phyloP scores from a whole-genome alignment of 768 basidiomycete species.

The Podaxis sp. region DNA sequence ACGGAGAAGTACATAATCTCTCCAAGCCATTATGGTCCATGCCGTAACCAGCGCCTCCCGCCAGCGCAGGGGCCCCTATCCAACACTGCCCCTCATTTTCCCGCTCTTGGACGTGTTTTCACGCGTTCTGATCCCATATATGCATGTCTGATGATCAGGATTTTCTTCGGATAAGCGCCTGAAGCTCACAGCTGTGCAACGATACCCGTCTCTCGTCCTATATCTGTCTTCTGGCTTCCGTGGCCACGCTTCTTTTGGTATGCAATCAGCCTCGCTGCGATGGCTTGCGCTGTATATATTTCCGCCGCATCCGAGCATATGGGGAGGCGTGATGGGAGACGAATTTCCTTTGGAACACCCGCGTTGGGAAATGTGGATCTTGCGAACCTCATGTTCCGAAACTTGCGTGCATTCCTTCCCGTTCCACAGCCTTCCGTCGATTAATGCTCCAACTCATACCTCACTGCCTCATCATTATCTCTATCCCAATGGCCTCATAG shows the following conservation, averaged over 20 bases:
- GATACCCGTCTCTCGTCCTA: neutral
- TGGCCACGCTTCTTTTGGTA: neutral
- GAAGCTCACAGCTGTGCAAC: neutral
- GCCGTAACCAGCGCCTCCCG: conserved; percentile 24
- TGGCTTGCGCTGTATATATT: no score
- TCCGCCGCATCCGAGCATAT: no score
- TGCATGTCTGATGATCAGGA: neutral
- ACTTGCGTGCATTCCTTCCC: conserved; percentile 31
- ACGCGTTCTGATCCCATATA: neutral
- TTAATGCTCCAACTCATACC: neutral
- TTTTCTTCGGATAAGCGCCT: neutral
- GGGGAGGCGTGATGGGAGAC: no score
- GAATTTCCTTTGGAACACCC: no score
- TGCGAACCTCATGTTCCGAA: conserved; percentile 18
- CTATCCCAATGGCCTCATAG: conserved; percentile 25
- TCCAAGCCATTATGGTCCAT: neutral
- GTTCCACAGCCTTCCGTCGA: neutral
- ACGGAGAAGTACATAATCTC: neutral
- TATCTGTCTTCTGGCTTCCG: neutral
- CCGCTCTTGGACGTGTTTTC: neutral
- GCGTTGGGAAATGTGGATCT: no score
- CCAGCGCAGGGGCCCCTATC: conserved; percentile 25
- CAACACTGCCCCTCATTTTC: neutral
- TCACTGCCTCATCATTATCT: neutral
- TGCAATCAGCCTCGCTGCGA: neutral